Evolutionary conservation across 768 basidiomycete genomes (phyloP), one percentile per base, ranked within the genome.

Genomic region (Leccinum imitatum): DNA sequence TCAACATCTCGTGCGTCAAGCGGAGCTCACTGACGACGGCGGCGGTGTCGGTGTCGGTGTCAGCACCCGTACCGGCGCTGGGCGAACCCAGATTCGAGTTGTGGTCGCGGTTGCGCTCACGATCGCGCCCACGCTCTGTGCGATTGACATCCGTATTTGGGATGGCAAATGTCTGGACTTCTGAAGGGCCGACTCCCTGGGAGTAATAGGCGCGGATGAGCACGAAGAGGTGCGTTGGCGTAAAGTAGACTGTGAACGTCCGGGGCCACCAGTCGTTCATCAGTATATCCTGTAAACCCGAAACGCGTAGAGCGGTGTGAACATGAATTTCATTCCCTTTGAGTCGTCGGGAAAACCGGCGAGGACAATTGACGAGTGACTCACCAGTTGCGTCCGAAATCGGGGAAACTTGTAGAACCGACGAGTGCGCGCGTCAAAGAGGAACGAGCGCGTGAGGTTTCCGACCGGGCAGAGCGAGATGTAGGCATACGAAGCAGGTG

Each of bases 331-430:
- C 37, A 17, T 39, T 39, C 7, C 37, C 15, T 39, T 17, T 39
- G 15, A 39, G 15, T 39, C 7, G 15, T 39, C 7, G 37, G 37
- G 13, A 0, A 39, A 17, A 17, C 15, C 37, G 15, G 17, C 17
- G 17, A 0, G 8, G 15, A 39, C 3, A 17, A 17, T 17, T n/a
- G 37, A 39, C 37, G 15, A 39, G 15, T 7, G 5, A 50, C 17
- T 9, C 54, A 67, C 62, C 59, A 57, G 21, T 25, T 37, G 65
- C 4, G 60, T 62, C 46, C 62, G 55, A 9, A 60, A 62, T 3
- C 41, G 54, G 9, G 67, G 67, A 23, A 64, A 62, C 27, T 67
- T 69, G 60, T 61, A 61, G 54, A 66, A 67, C n/a, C 27, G 62
- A 37, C 64, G 57, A 31, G 6, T 30, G 13, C 25, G 41, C 5